Evolutionary conservation across 1,284 basidiomycete genomes (phyloP).

Genomic region (Puccinia polysora): DNA sequence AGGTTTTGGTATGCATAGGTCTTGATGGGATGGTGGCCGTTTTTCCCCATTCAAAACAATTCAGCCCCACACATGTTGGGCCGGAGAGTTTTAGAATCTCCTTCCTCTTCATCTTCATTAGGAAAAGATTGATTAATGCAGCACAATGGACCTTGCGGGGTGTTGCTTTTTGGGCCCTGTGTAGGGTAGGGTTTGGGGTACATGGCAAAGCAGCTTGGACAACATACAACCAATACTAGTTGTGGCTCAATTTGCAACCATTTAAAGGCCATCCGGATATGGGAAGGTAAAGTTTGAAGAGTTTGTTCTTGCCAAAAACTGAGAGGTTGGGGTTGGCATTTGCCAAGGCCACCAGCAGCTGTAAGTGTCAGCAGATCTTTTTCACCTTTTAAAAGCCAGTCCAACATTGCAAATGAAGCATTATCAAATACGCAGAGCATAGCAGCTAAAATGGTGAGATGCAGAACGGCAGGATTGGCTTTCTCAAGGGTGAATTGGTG

Average conservation of each 20-base stretch:
- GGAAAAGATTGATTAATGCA: conserved; percentile 4
- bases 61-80: background rate
- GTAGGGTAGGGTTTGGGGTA: too few species aligned
- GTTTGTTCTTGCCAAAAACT: too few species aligned
- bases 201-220: too few species aligned
- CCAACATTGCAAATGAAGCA: background rate
- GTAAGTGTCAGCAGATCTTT: background rate
- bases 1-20: conserved; percentile 22
- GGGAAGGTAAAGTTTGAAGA: background rate
- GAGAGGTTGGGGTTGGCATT: background rate
- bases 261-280: background rate
- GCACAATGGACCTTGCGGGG: background rate
- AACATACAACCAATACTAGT: too few species aligned
- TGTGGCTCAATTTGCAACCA: background rate
- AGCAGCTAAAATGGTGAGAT: background rate
- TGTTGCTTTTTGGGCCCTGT: too few species aligned
- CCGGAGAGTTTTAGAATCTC: background rate
- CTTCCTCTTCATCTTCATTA: background rate
- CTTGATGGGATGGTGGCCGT: background rate
- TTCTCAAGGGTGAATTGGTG: conserved; percentile 13
- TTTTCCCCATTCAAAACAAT: background rate
- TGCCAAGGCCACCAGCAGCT: background rate
- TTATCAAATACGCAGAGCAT: conserved; percentile 21
- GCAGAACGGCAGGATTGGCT: conserved; percentile 8
- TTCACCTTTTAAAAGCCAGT: conserved; percentile 21